Evolutionary conservation across 139 green algal species (phyloP), one percentile per base, ranked within the genome.

Genomic region (Astrephomene gubernaculifera): DNA sequence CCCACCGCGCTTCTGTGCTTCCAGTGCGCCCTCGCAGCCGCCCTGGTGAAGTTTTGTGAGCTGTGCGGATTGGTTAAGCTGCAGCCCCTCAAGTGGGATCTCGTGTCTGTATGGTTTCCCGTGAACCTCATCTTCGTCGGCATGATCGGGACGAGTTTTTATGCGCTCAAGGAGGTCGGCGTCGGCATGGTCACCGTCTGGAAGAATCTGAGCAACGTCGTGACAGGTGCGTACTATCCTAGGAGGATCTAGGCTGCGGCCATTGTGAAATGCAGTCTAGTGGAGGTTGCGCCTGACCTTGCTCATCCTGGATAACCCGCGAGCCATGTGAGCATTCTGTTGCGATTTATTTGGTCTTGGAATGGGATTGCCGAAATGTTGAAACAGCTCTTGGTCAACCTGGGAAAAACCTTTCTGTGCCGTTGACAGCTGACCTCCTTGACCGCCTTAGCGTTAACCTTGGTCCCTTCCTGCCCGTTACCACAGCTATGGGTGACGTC

Each of bases 191-290:
- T 95, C 0, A 96, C 96, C 0, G 94, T 98, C 27, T 92, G 98
- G 49, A 99, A 98, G 83, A 98, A 98, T 88, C 87, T 97, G 22
- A 97, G 93, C 79, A 98, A 98, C 88, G 83, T 98, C n/a, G 92
- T 98, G 41, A 95, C 92, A 24, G 74, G 74, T 82, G 25, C 9
- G 44, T n/a, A n/a, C n/a, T n/a, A n/a, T n/a, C n/a, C n/a, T n/a
- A n/a, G n/a, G n/a, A n/a, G n/a, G n/a, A n/a, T n/a, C n/a, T n/a
- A n/a, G n/a, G n/a, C n/a, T n/a, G n/a, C n/a, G n/a, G n/a, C n/a
- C n/a, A n/a, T n/a, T n/a, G n/a, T n/a, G n/a, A n/a, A n/a, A n/a
- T n/a, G n/a, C n/a, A n/a, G n/a, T n/a, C n/a, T n/a, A n/a, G n/a
- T n/a, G n/a, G n/a, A n/a, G n/a, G n/a, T n/a, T n/a, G n/a, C n/a